These are phyloP conservation scores for Knufia petricola DNA, from an alignment of 2,329 filamentous ascomycete species.

Conservation along the genomic window DNA sequence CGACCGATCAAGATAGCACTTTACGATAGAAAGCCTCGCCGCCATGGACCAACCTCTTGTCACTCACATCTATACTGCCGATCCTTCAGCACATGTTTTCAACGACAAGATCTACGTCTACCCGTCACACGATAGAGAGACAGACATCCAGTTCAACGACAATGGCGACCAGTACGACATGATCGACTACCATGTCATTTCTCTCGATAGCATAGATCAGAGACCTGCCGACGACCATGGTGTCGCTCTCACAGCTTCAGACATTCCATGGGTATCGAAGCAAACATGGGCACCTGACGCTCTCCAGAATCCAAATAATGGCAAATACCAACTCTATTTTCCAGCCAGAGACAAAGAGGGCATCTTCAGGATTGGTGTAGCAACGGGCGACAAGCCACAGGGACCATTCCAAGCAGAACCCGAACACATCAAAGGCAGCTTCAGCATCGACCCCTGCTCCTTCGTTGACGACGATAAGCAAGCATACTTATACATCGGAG, in stretches of 20 bases:
- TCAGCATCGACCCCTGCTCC: constrained; percentile 65
- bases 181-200: constrained; percentile 74
- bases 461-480: constrained; percentile 61
- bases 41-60: constrained; percentile 50
- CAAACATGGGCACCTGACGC: constrained; percentile 77
- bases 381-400: constrained; percentile 51
- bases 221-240: constrained; percentile 60
- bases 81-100: constrained; percentile 73
- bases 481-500: constrained; percentile 66
- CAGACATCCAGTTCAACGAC: constrained; percentile 66
- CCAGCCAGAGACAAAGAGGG: constrained; percentile 61
- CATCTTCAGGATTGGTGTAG: constrained; percentile 67
- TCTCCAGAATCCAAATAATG: constrained; percentile 42
- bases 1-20: no score
- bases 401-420: constrained; percentile 61
- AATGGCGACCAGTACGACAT: constrained; percentile 82
- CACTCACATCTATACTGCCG: constrained; percentile 66
- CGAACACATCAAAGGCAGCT: constrained; percentile 57
- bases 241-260: constrained; percentile 52
- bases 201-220: constrained; percentile 45
- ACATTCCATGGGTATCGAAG: constrained; percentile 67
- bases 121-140: constrained; percentile 70
- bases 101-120: constrained; percentile 68
- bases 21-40: constrained; percentile 22
- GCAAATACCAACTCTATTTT: constrained; percentile 68